Percentiles rank a stretch among this genome's conserved stretches.
phyloP scores from a whole-genome alignment of 208 protist species.

The Porcisia deanei region DNA sequence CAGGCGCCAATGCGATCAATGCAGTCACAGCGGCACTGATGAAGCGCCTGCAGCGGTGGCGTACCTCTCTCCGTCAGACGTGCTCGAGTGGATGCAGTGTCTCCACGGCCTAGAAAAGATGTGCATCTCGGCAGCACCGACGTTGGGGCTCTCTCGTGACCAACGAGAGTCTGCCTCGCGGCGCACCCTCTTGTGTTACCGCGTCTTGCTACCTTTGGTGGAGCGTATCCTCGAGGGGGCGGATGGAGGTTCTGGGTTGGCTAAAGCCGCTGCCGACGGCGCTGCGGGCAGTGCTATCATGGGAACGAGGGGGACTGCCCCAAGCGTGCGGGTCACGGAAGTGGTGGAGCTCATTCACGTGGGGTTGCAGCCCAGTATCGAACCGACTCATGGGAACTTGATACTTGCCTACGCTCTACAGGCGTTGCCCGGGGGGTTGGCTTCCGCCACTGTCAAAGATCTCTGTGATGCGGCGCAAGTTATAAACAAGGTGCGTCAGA shows the following conservation, averaged over 20 bases:
- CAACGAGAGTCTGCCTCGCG: slow-evolving; percentile 6
- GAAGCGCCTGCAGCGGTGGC: slow-evolving; percentile 12
- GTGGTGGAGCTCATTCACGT: slow-evolving; percentile 22
- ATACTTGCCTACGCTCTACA: slow-evolving; percentile 18
- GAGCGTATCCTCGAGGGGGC: slow-evolving; percentile 5
- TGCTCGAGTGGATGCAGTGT: slow-evolving; percentile 29
- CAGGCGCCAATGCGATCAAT: not conserved
- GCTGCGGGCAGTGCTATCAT: not conserved
- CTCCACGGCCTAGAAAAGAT: slow-evolving; percentile 33
- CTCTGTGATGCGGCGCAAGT: slow-evolving; percentile 42
- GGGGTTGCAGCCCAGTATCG: slow-evolving; percentile 16
- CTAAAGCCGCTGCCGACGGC: not conserved
- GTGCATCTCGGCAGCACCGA: not conserved
- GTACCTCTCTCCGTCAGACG: slow-evolving; percentile 21
- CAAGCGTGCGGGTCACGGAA: slow-evolving; percentile 14
- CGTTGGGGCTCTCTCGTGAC: not conserved
- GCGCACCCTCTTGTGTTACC: slow-evolving; percentile 22
- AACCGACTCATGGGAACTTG: slow-evolving; percentile 13
- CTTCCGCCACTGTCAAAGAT: slow-evolving; percentile 42
- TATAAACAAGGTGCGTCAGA: slow-evolving; percentile 38
- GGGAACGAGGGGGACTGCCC: not conserved
- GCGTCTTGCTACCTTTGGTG: slow-evolving; percentile 21
- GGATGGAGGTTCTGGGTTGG: not conserved
- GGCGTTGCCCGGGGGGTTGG: slow-evolving; percentile 11
- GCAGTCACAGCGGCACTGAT: not conserved